These are phyloP conservation scores for Alternaria sp. DNA, from an alignment of 2,329 filamentous ascomycete genomes.

Conservation along the genomic window DNA sequence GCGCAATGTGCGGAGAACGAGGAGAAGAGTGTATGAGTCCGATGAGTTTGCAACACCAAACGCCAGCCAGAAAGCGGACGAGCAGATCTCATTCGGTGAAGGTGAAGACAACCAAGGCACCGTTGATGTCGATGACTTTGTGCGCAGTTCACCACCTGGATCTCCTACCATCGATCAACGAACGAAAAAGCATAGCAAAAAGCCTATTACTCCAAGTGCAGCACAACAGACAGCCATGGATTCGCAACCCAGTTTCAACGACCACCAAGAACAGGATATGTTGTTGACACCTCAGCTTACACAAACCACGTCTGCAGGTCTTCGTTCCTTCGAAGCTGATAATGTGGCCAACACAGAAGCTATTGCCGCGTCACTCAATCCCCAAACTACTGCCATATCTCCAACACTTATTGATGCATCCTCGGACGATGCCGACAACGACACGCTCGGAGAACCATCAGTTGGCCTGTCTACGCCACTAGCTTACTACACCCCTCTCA, in stretches of 20 bases:
- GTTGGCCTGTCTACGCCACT: conserved; percentile 52
- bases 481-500: conserved; percentile 58
- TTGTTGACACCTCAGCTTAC: conserved; percentile 52
- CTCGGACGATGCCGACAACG: conserved; percentile 21
- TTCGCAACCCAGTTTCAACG: conserved; percentile 27
- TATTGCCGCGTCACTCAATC: not conserved
- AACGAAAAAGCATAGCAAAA: conserved; percentile 23
- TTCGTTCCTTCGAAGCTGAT: conserved; percentile 34
- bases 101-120: conserved; percentile 18
- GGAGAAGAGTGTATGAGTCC: conserved; percentile 18
- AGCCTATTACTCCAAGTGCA: conserved; percentile 37
- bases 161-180: conserved; percentile 19
- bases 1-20: conserved; percentile 24
- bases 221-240: conserved; percentile 38
- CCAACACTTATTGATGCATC: conserved; percentile 20
- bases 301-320: conserved; percentile 37
- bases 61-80: not conserved
- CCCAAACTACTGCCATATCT: conserved; percentile 11
- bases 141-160: conserved; percentile 23
- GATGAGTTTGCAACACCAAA: conserved; percentile 15
- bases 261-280: conserved; percentile 33
- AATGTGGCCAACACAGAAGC: conserved; percentile 17
- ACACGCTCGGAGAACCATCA: conserved; percentile 27
- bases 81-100: conserved; percentile 16
- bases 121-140: conserved; percentile 9